Evolutionary conservation across 176 grass and related monocot species (phyloP).

Genomic region (Musa troglodytarum): DNA sequence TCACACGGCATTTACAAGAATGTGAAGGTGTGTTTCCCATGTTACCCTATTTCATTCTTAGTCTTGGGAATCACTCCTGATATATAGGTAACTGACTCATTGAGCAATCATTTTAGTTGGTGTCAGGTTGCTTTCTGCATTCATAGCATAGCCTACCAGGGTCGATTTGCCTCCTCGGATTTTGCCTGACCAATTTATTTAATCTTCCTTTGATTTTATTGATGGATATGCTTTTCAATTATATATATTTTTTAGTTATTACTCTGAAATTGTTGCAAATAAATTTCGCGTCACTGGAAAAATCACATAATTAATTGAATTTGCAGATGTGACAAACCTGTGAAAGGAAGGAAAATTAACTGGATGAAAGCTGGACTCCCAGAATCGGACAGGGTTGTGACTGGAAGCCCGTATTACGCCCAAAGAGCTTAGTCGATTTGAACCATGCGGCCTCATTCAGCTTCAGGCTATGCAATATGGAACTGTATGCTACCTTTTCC

Average conservation of each 20-base stretch:
- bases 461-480: no score
- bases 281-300: background rate
- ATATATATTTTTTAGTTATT: background rate
- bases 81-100: background rate
- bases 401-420: slow-evolving; percentile 78
- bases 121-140: slow-evolving; percentile 86
- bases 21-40: slow-evolving; percentile 41
- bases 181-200: slow-evolving; percentile 49
- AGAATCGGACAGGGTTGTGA: slow-evolving; percentile 48
- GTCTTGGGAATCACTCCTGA: background rate
- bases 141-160: slow-evolving; percentile 95
- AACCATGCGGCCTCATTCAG: no score
- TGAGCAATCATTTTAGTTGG: background rate
- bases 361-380: slow-evolving; percentile 81
- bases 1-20: slow-evolving; percentile 60
- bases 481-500: no score
- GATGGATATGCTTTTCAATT: slow-evolving; percentile 45
- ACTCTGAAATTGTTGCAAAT: no score
- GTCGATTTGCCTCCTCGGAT: slow-evolving; percentile 47
- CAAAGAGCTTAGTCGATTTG: slow-evolving; percentile 38
- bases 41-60: background rate
- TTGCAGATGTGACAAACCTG: slow-evolving; percentile 70
- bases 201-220: slow-evolving; percentile 72
- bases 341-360: slow-evolving; percentile 76
- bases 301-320: background rate